phyloP scores from a whole-genome alignment of 192 early-diverging fungal genomes.

The Linnemannia exigua region DNA sequence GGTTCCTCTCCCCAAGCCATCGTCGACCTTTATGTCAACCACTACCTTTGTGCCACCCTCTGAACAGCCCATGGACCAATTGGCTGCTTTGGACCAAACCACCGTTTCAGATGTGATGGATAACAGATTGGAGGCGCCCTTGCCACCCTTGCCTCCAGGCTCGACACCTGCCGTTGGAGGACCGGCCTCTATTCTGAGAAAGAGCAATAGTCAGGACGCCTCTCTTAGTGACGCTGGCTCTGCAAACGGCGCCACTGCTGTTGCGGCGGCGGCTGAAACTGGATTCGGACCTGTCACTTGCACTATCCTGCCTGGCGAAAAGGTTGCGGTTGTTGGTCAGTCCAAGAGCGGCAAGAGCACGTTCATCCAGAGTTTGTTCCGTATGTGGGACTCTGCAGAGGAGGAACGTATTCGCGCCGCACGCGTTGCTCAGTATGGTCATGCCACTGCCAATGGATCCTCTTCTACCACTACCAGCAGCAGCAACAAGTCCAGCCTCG shows the following conservation, averaged over 20 bases:
- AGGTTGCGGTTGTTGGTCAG: conserved; percentile 45
- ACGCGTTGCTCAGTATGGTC: background rate
- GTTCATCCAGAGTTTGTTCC: conserved; percentile 48
- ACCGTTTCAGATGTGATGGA: background rate
- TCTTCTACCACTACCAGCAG: background rate
- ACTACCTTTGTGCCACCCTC: conserved; percentile 17
- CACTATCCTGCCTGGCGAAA: conserved; percentile 35
- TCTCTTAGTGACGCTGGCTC: background rate
- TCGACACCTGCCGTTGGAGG: background rate
- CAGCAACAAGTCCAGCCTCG: background rate
- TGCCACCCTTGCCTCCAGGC: conserved; percentile 33
- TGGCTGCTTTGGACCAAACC: conserved; percentile 18
- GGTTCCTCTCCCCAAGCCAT: conserved; percentile 36
- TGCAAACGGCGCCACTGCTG: background rate
- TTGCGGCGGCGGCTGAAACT: background rate
- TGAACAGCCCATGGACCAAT: conserved; percentile 29
- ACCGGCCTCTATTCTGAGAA: background rate
- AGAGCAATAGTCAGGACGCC: background rate
- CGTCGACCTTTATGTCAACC: conserved; percentile 14
- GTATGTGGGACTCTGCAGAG: conserved; percentile 49
- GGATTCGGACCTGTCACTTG: conserved; percentile 48
- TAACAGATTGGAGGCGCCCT: conserved; percentile 28
- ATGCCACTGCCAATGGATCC: background rate
- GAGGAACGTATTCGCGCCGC: conserved; percentile 36
- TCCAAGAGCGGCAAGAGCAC: conserved; percentile 53